Evolutionary conservation across 768 basidiomycete species (phyloP), one percentile per base, ranked within the genome.

Genomic region (Wakefieldia striispora): DNA sequence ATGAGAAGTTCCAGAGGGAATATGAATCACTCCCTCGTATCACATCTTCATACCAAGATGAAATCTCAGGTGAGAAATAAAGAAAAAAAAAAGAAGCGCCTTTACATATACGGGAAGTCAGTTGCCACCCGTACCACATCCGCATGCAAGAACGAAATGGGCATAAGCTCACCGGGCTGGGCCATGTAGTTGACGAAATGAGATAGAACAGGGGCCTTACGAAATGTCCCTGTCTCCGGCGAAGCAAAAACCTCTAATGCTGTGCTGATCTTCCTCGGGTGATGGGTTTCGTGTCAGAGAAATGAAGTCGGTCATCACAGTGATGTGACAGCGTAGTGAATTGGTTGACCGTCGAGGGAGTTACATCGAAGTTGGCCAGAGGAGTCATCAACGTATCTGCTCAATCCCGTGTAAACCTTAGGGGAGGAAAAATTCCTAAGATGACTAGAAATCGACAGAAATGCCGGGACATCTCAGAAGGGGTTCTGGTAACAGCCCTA

Each of bases 221-320:
- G 61, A 19, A 45, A 59, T 35, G 19, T 24, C 37, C 53, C 47
- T 50, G 42, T 44, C 47, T 54, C 57, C 60, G 63, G 53, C 11
- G 57, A 45, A 40, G 40, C 27, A 51, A 48, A 62, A 63, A 41
- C n/a, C 4, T 19, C 42, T 53, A 36, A 62, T 64, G 62, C 61
- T 62, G 61, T 62, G 61, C 34, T 2, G 21, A 14, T 31, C 43
- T 53, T 61, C 53, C 27, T 46, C 12, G 23, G 45, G 41, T 39
- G 33, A 12, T 33, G 29, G 21, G 35, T 39, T 53, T 59, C 54
- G 55, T 49, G 40, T 49, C 27, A 13, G 37, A 33, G 39, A 47
- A 48, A 51, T 47, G 43, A 47, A 38, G 35, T 40, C 9, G 17
- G 34, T 62, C 45, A 35, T 31, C 51, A 47, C 40, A 24, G 24